Evolutionary conservation across 257 asterid species (phyloP), one percentile per base, ranked within the genome.

Genomic region (Scutellaria minor): DNA sequence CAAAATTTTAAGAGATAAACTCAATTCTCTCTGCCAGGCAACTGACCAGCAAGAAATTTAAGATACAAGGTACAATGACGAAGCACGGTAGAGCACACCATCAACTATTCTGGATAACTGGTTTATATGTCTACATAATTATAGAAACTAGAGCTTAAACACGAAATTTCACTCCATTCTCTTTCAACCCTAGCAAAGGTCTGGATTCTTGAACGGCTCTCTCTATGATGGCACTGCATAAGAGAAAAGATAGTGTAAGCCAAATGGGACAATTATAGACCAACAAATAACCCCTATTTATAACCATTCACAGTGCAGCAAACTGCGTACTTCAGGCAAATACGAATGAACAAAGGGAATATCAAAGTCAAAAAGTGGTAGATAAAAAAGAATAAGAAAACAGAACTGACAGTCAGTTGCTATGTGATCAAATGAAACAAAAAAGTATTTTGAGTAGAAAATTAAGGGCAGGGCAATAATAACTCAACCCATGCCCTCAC

Each of bases 181-280:
- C 20, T 11, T 66, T 73, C 60, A 47, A 37, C 35, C 35, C 60
- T 50, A 15, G 39, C 6, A 62, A 13, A 48, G 52, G 27, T 22
- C 54, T n/a, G 54, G 71, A 61, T 22, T 54, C 73, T 69, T 54
- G 44, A 61, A 24, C 20, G 52, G 20, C 79, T 40, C 71, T 40
- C 72, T 31, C 83, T 82, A 82, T 15, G 86, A 76, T 52, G 86
- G 83, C 86, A 82, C 86, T 82, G 86, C 86, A 82, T 20, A 74
- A 60, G 69, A 54, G 56, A 54, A 52, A 56, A 10, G 7, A 61
- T 13, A 12, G 2, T 7, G 41, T 71, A 31, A 64, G 77, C 47
- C 56, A 40, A 46, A 15, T 35, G 4, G 13, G 31, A 52, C 39
- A 37, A 4, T 31, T 2, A 31, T 4, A 27, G 35, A 27, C 3